Base-by-base conservation (phyloP, 352 stramenopile species). In the Phytophthora crassamura region DNA sequence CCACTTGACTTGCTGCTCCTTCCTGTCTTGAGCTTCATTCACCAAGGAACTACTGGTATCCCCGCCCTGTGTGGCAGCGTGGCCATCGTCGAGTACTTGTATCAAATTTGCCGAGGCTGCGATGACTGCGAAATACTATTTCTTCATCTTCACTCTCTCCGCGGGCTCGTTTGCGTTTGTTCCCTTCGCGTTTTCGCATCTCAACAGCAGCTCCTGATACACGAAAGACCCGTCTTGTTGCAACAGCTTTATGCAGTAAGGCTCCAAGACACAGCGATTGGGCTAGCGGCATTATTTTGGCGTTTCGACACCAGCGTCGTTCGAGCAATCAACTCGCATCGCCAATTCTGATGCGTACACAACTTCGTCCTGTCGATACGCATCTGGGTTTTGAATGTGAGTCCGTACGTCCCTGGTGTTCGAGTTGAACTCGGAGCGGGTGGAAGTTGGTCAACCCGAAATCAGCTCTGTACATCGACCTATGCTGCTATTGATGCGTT, bases 201-300 rank as follows among this genome's bases (percentile, higher is more conserved):
- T n/a, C n/a, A n/a, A 52, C 2, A 66, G 16, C 45, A 76, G 57
- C 30, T 69, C 51, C 34, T 63, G 62, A 20, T 16, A 76, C 12
- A 43, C 47, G 32, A 74, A 79, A 54, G 11, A n/a, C n/a, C 70
- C 70, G 34, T 71, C 67, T 34, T 32, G 12, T 12, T 79, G 46
- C 52, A 82, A 67, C 66, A 79, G 41, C 56, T 67, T 38, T 65
- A 82, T 69, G 1, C 34, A 35, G 63, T 82, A 22, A 10, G 70
- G 67, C 62, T 77, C 64, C 43, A 79, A 80, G 39, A 78, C 73
- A 81, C 34, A 81, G 36, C 56, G 64, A 53, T 67, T 66, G 56
- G 0, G 47, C 53, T 22, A 81, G 69, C 28, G 64, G 35, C 65
- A 82, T 72, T 12, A n/a, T 53, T 67, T 14, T 12, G 11, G 50